Evolutionary conservation across 306 rosid species (phyloP).

Genomic region (Senna tora): DNA sequence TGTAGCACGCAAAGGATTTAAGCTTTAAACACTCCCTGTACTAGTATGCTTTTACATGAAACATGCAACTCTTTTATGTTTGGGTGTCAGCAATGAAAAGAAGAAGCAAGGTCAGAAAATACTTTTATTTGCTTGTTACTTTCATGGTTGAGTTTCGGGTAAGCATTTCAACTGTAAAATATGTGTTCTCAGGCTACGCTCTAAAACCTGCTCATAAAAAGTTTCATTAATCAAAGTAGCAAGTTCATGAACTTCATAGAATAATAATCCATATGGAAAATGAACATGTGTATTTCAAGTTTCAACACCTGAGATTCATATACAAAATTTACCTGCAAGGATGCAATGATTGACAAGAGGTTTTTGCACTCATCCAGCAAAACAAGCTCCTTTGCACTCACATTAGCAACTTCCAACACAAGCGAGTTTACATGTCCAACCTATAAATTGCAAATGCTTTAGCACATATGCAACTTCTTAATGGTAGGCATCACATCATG

Average conservation of each 20-base stretch:
- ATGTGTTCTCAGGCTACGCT: slow-evolving; percentile 79
- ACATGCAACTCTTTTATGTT: slow-evolving; percentile 22
- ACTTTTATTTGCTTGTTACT: slow-evolving; percentile 45
- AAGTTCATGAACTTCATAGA: slow-evolving; percentile 1
- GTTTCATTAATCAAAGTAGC: background rate
- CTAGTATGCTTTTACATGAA: slow-evolving; percentile 26
- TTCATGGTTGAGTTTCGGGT: slow-evolving; percentile 47
- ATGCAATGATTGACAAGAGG: slow-evolving; percentile 65
- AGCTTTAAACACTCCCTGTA: slow-evolving; percentile 23
- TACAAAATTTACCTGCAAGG: slow-evolving; percentile 67
- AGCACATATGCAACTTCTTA: background rate
- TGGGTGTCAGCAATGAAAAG: slow-evolving; percentile 54
- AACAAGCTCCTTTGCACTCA: slow-evolving; percentile 70
- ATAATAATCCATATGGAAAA: slow-evolving; percentile 31
- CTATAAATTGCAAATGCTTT: slow-evolving; percentile 55
- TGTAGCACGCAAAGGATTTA: slow-evolving; percentile 38
- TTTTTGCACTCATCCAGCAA: slow-evolving; percentile 79
- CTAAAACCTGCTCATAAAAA: slow-evolving; percentile 68
- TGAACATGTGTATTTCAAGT: slow-evolving; percentile 10
- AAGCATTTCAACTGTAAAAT: slow-evolving; percentile 59
- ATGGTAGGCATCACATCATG: background rate
- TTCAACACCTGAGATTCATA: background rate
- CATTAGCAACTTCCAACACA: slow-evolving; percentile 65
- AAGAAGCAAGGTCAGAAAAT: slow-evolving; percentile 44
- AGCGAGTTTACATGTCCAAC: slow-evolving; percentile 69